A percentile compares a stretch with the other conserved stretches of the same genome.
Conservation (phyloP, 805 yeast genomes). For the Candida broadrunensis region DNA sequence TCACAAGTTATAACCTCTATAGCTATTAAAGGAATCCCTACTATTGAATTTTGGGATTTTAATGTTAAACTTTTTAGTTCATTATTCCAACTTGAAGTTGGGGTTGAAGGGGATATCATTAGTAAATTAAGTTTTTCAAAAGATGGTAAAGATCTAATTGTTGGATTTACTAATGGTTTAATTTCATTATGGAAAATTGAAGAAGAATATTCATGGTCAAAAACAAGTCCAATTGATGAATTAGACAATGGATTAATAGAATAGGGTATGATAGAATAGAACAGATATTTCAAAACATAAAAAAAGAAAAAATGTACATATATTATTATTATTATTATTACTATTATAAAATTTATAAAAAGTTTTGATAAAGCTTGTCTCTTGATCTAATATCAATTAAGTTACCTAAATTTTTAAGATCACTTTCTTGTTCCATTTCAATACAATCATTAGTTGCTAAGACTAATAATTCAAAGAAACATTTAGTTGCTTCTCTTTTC, state of each 20-base stretch:
- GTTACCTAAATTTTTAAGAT: constrained; percentile 34
- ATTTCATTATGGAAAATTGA: constrained; percentile 10
- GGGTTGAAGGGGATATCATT: constrained; percentile 1
- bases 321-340: no score
- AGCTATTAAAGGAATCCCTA: constrained; percentile 4
- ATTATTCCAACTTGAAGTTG: constrained; percentile 10
- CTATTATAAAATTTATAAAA: constrained; percentile 8
- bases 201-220: constrained; percentile 3
- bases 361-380: constrained; percentile 26
- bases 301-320: no score
- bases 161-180: constrained; percentile 21
- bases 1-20: constrained; percentile 22
- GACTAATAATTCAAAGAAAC: constrained; percentile 80
- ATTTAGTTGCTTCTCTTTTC: constrained; percentile 61
- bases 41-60: constrained; percentile 31
- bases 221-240: constrained; percentile 11
- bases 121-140: constrained; percentile 10
- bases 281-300: no score
- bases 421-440: constrained; percentile 60
- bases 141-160: constrained; percentile 15
- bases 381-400: constrained; percentile 36
- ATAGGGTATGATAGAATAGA: no score
- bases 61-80: constrained; percentile 15
- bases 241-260: constrained; percentile 2
- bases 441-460: constrained; percentile 77